Conservation (phyloP, 305 asterid species). For the Fraxinus platypoda region DNA sequence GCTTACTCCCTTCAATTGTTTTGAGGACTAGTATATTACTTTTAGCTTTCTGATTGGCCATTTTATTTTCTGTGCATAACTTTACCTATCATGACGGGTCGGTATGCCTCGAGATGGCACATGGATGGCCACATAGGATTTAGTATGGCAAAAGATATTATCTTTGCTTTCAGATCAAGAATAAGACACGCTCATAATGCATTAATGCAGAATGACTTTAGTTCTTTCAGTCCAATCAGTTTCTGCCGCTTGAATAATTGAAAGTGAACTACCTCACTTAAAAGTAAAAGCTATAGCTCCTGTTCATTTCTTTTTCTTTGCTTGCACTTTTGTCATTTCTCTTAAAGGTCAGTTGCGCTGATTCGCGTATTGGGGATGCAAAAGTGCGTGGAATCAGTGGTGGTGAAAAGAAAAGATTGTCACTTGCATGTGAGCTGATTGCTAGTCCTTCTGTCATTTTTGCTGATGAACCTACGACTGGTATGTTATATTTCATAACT, state of each 20-base stretch:
- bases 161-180: not conserved
- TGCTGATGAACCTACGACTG: slow-evolving; percentile 99
- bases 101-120: not conserved
- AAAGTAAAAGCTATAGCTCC: slow-evolving; percentile 8
- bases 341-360: slow-evolving; percentile 84
- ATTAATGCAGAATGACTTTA: not conserved
- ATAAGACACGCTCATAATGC: not conserved
- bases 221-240: not conserved
- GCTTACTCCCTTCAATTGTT: not conserved
- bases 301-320: slow-evolving; percentile 16
- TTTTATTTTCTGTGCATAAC: not conserved
- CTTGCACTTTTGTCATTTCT: slow-evolving; percentile 23
- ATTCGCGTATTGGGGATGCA: slow-evolving; percentile 93
- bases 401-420: slow-evolving; percentile 92
- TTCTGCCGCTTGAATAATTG: not conserved
- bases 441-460: slow-evolving; percentile 97
- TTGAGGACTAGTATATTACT: not conserved
- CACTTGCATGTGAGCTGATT: slow-evolving; percentile 93
- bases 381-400: slow-evolving; percentile 98
- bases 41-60: not conserved
- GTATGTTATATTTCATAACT: slow-evolving; percentile 33
- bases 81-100: not conserved
- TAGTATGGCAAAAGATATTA: not conserved
- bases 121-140: not conserved
- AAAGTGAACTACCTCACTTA: not conserved